Evolutionary conservation across 2,329 filamentous ascomycete species (phyloP).

Genomic region (Nemania sp.): DNA sequence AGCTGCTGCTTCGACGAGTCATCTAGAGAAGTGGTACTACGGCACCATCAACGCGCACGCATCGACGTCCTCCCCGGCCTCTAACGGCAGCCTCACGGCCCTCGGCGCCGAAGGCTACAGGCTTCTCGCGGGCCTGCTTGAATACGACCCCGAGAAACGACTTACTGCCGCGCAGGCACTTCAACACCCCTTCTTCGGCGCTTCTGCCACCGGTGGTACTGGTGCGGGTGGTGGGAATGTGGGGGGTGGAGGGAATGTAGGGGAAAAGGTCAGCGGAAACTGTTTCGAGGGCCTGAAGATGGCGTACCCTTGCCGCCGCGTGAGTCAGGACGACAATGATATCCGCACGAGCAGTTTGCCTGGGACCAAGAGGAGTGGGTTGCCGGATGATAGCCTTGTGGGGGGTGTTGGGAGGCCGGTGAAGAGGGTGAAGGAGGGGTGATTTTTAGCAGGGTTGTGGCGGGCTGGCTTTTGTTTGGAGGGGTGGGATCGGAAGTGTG

Average conservation of each 20-base stretch:
- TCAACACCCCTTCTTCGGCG: slow-evolving; percentile 81
- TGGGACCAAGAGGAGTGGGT: slow-evolving; percentile 84
- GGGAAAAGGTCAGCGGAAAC: slow-evolving; percentile 73
- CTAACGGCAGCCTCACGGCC: slow-evolving; percentile 52
- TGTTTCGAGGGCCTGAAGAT: slow-evolving; percentile 89
- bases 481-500: too few species aligned
- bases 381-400: slow-evolving; percentile 78
- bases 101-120: slow-evolving; percentile 79
- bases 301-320: slow-evolving; percentile 86
- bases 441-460: too few species aligned
- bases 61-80: slow-evolving; percentile 50
- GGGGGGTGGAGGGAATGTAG: slow-evolving; percentile 44
- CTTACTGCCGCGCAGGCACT: slow-evolving; percentile 86
- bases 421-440: slow-evolving; percentile 64
- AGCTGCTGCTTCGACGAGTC: slow-evolving; percentile 42
- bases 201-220: background rate
- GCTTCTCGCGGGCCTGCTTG: slow-evolving; percentile 78
- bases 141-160: slow-evolving; percentile 89
- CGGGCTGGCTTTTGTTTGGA: too few species aligned
- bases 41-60: slow-evolving; percentile 65
- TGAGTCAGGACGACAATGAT: slow-evolving; percentile 94
- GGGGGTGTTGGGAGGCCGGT: slow-evolving; percentile 46
- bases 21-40: slow-evolving; percentile 81
- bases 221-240: slow-evolving; percentile 42
- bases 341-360: slow-evolving; percentile 88